A percentile compares a stretch with the other conserved stretches of the same genome.
phyloP scores from a whole-genome alignment of 2,329 filamentous ascomycete genomes.

The Beauveria varroae region DNA sequence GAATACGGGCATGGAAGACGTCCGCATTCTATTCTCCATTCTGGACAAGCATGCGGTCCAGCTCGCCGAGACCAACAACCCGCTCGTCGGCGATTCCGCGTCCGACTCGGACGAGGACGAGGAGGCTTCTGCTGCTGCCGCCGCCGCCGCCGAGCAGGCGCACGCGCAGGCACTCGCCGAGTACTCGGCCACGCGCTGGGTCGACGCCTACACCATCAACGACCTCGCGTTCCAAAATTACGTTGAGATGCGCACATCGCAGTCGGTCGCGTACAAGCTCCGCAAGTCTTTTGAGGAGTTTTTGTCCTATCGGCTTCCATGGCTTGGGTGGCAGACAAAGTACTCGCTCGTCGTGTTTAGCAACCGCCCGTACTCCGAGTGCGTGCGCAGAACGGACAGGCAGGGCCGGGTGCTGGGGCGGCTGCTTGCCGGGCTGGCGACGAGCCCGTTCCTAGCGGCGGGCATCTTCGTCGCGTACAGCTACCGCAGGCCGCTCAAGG shows the following conservation, averaged over 20 bases:
- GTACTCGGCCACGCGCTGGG: conserved; percentile 67
- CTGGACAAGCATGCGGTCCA: conserved; percentile 58
- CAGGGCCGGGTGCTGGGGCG: conserved; percentile 57
- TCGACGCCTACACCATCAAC: conserved; percentile 84
- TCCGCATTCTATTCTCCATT: conserved; percentile 75
- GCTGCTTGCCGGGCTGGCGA: conserved; percentile 30
- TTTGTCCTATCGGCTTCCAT: conserved; percentile 67
- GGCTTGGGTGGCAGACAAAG: conserved; percentile 82
- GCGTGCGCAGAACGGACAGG: conserved; percentile 59
- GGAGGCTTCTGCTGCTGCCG: conserved; percentile 22
- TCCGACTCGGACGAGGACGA: not conserved
- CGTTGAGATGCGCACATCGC: conserved; percentile 83
- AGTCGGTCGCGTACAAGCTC: conserved; percentile 69
- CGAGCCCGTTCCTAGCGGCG: conserved; percentile 23
- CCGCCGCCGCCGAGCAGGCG: conserved; percentile 44
- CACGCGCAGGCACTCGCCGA: conserved; percentile 58
- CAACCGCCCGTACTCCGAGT: conserved; percentile 83
- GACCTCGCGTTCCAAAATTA: conserved; percentile 89
- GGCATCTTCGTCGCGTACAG: conserved; percentile 21
- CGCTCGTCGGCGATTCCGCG: conserved; percentile 18
- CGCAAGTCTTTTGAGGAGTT: conserved; percentile 84
- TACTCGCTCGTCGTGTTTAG: conserved; percentile 91
- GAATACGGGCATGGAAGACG: conserved; percentile 93
- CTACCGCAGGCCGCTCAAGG: conserved; percentile 15
- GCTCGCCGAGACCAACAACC: conserved; percentile 36